Evolutionary conservation across 305 asterid genomes (phyloP).

Genomic region (Fraxinus sp.): DNA sequence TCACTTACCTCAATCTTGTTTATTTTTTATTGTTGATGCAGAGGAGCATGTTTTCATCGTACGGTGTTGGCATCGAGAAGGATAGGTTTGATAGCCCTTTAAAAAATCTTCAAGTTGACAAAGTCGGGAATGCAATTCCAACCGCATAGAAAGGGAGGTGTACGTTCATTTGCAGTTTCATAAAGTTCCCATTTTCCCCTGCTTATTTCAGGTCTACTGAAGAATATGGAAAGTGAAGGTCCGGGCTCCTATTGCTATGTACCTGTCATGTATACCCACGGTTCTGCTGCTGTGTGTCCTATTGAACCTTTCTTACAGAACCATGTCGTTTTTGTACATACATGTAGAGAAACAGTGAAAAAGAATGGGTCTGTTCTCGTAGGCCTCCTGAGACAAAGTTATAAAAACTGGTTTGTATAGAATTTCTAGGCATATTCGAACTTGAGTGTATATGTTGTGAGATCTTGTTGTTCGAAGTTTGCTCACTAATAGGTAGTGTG

Average conservation of each 20-base stretch:
- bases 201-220: neutral
- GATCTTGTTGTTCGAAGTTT: neutral
- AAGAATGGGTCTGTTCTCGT: neutral
- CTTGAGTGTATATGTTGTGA: neutral
- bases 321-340: neutral
- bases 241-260: neutral
- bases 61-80: slow-evolving; percentile 17
- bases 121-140: slow-evolving; percentile 10
- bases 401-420: neutral
- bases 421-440: neutral
- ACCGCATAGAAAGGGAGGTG: neutral
- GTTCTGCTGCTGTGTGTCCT: neutral
- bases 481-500: neutral
- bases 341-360: neutral
- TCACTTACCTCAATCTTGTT: neutral
- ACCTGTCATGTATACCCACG: neutral
- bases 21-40: slow-evolving; percentile 28
- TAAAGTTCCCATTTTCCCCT: neutral
- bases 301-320: neutral
- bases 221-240: neutral
- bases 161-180: neutral
- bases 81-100: slow-evolving; percentile 13
- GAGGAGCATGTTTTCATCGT: slow-evolving; percentile 45
- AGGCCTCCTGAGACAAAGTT: neutral
- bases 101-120: slow-evolving; percentile 16